Percentiles rank a stretch among this genome's conserved stretches.
phyloP scores from a whole-genome alignment of 2,329 filamentous ascomycete species.

The Lanzia echinophila region DNA sequence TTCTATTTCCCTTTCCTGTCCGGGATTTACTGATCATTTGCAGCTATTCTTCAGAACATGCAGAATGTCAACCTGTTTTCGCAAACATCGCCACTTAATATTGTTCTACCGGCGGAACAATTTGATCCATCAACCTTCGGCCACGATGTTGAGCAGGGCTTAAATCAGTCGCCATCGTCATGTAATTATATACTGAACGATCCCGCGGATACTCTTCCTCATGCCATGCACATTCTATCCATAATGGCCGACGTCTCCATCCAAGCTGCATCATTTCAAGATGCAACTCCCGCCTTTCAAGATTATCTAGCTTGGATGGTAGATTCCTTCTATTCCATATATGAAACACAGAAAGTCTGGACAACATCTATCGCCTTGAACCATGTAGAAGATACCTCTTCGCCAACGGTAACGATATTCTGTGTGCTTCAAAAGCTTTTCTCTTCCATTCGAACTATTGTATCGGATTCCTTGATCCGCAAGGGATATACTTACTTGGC shows the following conservation, averaged over 20 bases:
- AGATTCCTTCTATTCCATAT: constrained; percentile 23
- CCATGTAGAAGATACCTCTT: constrained; percentile 11
- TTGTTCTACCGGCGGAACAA: constrained; percentile 20
- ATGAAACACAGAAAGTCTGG: constrained; percentile 20
- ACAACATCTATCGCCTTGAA: constrained; percentile 5
- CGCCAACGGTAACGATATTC: constrained; percentile 13
- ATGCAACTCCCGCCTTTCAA: constrained; percentile 28
- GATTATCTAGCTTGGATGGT: constrained; percentile 30
- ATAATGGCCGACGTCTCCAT: constrained; percentile 27
- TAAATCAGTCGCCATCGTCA: background rate
- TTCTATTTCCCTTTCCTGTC: background rate
- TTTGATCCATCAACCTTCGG: constrained; percentile 13
- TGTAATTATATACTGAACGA: constrained; percentile 25
- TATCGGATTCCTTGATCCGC: constrained; percentile 21
- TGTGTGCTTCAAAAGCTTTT: constrained; percentile 21
- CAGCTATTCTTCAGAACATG: constrained; percentile 23
- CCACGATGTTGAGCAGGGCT: constrained; percentile 1
- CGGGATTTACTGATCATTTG: constrained; percentile 10
- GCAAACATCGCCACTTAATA: constrained; percentile 8
- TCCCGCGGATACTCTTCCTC: constrained; percentile 19
- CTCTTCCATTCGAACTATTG: constrained; percentile 13
- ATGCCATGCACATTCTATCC: constrained; percentile 23
- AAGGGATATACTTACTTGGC: constrained; percentile 27
- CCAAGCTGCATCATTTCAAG: constrained; percentile 18
- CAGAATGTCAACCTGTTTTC: constrained; percentile 16